A percentile compares a stretch with the other conserved stretches of the same genome.
Evolutionary conservation across 306 rosid genomes (phyloP).

Genomic region (Styphnolobium japonicum): DNA sequence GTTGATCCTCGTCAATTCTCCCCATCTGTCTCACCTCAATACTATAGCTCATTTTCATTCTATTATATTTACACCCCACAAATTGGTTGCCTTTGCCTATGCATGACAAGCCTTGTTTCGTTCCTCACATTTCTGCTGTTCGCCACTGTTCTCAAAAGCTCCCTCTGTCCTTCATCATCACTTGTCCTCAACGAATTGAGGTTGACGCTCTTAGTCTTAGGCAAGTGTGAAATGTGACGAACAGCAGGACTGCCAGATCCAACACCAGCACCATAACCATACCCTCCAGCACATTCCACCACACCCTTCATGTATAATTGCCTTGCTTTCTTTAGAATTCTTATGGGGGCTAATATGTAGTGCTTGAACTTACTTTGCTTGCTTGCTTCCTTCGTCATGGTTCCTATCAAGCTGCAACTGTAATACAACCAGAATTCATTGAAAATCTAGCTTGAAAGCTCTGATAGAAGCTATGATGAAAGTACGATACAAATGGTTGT

Average conservation of each 20-base stretch:
- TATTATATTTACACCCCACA: background rate
- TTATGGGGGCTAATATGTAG: conserved; percentile 32
- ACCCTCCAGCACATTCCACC: conserved; percentile 37
- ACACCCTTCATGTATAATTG: conserved; percentile 39
- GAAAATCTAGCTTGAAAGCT: background rate
- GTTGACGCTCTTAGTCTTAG: conserved; percentile 20
- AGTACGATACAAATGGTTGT: background rate
- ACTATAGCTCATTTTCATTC: conserved; percentile 20
- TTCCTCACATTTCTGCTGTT: background rate
- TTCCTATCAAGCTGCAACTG: background rate
- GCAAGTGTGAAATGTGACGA: conserved; percentile 8
- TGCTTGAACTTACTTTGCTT: conserved; percentile 16
- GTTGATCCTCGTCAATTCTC: conserved; percentile 54
- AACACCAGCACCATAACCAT: conserved; percentile 9
- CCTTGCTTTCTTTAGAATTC: conserved; percentile 42
- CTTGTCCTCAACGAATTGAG: background rate
- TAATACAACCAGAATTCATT: background rate
- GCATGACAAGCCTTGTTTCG: background rate
- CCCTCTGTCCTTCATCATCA: background rate
- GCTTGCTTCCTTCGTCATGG: background rate
- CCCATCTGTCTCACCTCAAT: conserved; percentile 39
- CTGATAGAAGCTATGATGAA: background rate
- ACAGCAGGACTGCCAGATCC: background rate
- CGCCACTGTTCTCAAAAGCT: background rate
- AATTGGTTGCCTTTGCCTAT: conserved; percentile 4